phyloP scores from a whole-genome alignment of 1,139 yeast species.

The Yamadazyma taylorii region DNA sequence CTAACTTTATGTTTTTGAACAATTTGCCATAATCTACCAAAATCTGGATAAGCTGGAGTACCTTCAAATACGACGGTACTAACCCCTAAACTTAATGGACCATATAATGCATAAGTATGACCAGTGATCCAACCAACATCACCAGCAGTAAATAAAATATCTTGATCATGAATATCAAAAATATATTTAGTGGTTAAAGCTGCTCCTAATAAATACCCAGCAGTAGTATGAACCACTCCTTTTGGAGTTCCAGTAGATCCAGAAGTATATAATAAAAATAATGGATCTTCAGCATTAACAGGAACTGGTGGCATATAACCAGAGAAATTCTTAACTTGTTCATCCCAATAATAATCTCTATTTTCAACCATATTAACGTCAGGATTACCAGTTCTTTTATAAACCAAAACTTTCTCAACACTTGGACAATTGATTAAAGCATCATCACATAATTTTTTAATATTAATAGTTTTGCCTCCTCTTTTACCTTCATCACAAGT shows the following conservation, averaged over 20 bases:
- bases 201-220: conserved; percentile 92
- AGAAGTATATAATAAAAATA: conserved; percentile 89
- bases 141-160: conserved; percentile 93
- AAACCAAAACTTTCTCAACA: conserved; percentile 82
- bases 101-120: conserved; percentile 93
- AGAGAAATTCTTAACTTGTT: conserved; percentile 75
- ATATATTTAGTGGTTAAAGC: conserved; percentile 92
- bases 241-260: conserved; percentile 98
- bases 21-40: conserved; percentile 96
- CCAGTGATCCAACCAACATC: conserved; percentile 99
- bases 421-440: conserved; percentile 77
- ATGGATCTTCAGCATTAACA: conserved; percentile 88
- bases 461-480: conserved; percentile 90
- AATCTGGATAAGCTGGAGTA: conserved; percentile 97
- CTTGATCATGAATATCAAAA: conserved; percentile 88
- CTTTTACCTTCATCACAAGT: conserved; percentile 96
- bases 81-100: conserved; percentile 86
- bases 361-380: conserved; percentile 70
- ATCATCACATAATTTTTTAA: conserved; percentile 93
- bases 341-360: conserved; percentile 95
- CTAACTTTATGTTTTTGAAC: conserved; percentile 91
- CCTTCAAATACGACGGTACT: conserved; percentile 95
- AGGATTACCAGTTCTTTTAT: conserved; percentile 78
- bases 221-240: conserved; percentile 96
- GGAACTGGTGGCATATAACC: conserved; percentile 87